A percentile compares a stretch with the other conserved stretches of the same genome.
phyloP scores from a whole-genome alignment of 768 basidiomycete species.

The Lentinula sp. region DNA sequence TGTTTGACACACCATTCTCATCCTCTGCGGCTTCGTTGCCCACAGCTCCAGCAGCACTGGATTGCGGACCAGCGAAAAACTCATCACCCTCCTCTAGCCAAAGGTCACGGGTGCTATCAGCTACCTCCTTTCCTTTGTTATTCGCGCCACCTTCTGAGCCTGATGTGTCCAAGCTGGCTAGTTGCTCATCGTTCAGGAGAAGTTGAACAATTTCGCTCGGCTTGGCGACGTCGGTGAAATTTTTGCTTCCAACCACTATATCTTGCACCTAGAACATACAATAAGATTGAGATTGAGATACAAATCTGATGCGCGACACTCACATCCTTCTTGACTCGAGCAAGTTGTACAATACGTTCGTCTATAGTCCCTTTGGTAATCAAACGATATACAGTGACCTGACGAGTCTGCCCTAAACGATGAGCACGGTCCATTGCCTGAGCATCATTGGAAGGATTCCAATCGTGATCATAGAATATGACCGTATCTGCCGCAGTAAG shows the following conservation, averaged over 20 bases:
- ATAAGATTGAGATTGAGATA: constrained; percentile 5
- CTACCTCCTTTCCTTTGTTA: constrained; percentile 29
- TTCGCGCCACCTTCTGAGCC: constrained; percentile 24
- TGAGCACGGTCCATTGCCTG: constrained; percentile 99
- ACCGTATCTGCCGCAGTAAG: constrained; percentile 95
- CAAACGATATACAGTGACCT: constrained; percentile 93
- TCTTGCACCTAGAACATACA: constrained; percentile 77
- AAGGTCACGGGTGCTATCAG: constrained; percentile 49
- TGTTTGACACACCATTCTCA: constrained; percentile 21
- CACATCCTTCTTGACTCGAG: constrained; percentile 95
- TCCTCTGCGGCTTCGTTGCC: constrained; percentile 26
- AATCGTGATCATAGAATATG: constrained; percentile 91
- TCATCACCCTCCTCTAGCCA: constrained; percentile 88
- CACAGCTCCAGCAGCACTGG: constrained; percentile 15
- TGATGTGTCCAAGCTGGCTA: constrained; percentile 61
- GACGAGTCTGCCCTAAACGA: constrained; percentile 92
- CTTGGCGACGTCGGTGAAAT: constrained; percentile 86
- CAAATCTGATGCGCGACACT: constrained; percentile 16
- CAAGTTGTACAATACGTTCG: constrained; percentile 94
- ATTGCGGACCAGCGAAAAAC: constrained; percentile 63
- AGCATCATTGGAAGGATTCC: constrained; percentile 97
- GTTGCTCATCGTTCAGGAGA: constrained; percentile 89
- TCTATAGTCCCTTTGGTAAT: constrained; percentile 94
- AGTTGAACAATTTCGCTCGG: constrained; percentile 96
- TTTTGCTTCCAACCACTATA: constrained; percentile 97